Evolutionary conservation across 2,329 filamentous ascomycete genomes (phyloP).

Genomic region (Paraphoma chrysanthemicola): DNA sequence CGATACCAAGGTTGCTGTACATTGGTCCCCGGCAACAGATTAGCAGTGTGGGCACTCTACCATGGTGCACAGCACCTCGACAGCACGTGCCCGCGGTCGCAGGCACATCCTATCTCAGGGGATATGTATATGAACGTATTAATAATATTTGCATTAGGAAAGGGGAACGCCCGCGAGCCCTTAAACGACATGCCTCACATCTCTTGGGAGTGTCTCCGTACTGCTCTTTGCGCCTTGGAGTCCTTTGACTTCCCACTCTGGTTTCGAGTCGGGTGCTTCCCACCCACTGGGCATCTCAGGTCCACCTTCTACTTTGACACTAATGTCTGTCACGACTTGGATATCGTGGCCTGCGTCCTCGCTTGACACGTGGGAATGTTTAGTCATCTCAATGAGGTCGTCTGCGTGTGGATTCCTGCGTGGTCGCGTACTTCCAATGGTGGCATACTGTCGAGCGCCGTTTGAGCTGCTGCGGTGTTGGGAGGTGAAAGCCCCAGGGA

Average conservation of each 20-base stretch:
- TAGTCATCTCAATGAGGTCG: constrained; percentile 13
- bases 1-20: no score
- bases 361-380: constrained; percentile 7
- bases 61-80: no score
- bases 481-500: constrained; percentile 31
- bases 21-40: no score
- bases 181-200: background rate
- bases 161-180: background rate
- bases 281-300: constrained; percentile 8
- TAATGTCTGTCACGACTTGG: constrained; percentile 33
- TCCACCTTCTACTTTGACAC: constrained; percentile 24
- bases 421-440: constrained; percentile 17
- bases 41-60: no score
- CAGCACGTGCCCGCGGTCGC: background rate
- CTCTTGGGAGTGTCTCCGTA: constrained; percentile 20
- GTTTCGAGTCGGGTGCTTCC: constrained; percentile 7
- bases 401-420: constrained; percentile 7
- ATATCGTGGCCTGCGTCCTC: constrained; percentile 24
- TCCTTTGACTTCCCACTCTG: constrained; percentile 2
- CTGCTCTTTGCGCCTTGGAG: constrained; percentile 7
- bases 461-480: constrained; percentile 15
- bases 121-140: background rate
- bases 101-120: background rate
- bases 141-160: background rate
- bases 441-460: constrained; percentile 11